These are phyloP conservation scores for Cichorium intybus DNA, from an alignment of 140 eudicot species.

Conservation along the genomic window DNA sequence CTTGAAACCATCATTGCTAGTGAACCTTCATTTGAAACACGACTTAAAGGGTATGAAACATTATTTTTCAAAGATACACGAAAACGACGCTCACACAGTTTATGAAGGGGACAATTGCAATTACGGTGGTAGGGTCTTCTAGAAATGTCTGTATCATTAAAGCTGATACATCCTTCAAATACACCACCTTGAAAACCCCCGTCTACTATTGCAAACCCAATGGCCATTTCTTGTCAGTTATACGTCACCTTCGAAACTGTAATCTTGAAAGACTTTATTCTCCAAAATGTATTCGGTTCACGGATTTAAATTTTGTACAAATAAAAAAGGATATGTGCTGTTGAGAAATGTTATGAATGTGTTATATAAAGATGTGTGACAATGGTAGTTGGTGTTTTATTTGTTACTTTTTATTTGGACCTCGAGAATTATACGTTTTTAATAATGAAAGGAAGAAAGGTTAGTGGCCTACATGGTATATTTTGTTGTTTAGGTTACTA, in stretches of 20 bases:
- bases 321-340: not conserved
- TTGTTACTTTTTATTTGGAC: not conserved
- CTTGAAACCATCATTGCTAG: constrained; percentile 12
- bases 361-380: constrained; percentile 19
- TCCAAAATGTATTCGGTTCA: not conserved
- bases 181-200: constrained; percentile 12
- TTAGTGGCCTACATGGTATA: constrained; percentile 23
- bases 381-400: constrained; percentile 6
- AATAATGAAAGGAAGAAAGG: not conserved
- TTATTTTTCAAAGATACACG: not conserved
- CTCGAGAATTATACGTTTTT: not conserved
- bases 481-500: constrained; percentile 22
- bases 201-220: not conserved
- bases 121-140: constrained; percentile 40
- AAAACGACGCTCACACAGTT: not conserved
- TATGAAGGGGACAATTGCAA: constrained; percentile 34
- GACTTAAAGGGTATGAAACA: constrained; percentile 18
- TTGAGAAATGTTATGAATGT: not conserved
- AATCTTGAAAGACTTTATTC: not conserved
- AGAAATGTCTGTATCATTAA: constrained; percentile 7
- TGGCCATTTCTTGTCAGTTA: constrained; percentile 22
- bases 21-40: not conserved
- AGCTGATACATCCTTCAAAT: constrained; percentile 25
- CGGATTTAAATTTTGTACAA: not conserved
- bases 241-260: not conserved